Base-by-base conservation (phyloP, 2,329 filamentous ascomycete species). In the Colletotrichum chrysophilum region DNA sequence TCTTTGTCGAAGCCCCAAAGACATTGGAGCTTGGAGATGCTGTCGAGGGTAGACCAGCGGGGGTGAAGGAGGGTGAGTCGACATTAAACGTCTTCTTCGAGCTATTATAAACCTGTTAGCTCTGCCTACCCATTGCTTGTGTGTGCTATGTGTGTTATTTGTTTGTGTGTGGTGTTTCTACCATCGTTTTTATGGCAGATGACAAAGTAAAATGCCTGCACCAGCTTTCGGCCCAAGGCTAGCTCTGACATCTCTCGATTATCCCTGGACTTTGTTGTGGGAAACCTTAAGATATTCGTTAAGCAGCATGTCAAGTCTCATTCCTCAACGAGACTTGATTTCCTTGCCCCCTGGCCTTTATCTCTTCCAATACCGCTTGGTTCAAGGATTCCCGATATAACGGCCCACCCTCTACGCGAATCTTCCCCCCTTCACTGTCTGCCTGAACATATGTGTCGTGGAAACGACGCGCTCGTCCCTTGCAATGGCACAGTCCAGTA, bases 11-110 rank as follows among this genome's bases (percentile, higher is more conserved):
- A 34, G 60, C 28, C 86, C 84, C 58, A 89, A 38, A 48, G 28
- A 52, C 24, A 79, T 74, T 86, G 85, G 55, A 73, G 78, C 66
- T 72, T 16, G 77, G 70, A n/a, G 75, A 76, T 38, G 75, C 64
- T 16, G 76, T 74, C 5, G 78, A 75, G 16, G 78, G 81, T 58
- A 89, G 79, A 74, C 83, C 86, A 16, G 91, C 87, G 7, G 96
- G 96, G 0, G 95, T 98, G 84, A 99, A 99, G 64, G 96, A 95
- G 14, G 97, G 96, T 10, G 97, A 98, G 81, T 98, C 97, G 81
- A 98, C 97, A 84, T 98, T 99, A 79, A 99, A 89, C 32, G 94
- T 89, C 84, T 96, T 97, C 85, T 95, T 95, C 28, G 87, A 82
- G 75, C 88, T 89, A 75, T 38, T 28, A 21, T 56, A 32, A 36